A percentile compares a stretch with the other conserved stretches of the same genome.
These are phyloP conservation scores for Retiboletus flavoniger DNA, from an alignment of 1,284 basidiomycete species.

Conservation along the genomic window DNA sequence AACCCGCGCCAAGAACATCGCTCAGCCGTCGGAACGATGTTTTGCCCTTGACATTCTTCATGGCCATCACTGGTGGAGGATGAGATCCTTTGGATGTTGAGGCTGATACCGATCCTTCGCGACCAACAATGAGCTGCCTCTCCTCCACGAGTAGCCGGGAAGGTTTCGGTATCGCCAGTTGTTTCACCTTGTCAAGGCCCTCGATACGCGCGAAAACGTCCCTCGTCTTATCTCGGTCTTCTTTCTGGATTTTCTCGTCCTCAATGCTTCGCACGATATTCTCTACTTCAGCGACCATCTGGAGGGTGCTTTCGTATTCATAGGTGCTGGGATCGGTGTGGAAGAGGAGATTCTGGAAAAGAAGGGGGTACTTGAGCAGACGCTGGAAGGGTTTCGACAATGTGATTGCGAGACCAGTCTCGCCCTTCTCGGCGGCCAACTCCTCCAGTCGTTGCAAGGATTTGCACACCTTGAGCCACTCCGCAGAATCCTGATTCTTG, in stretches of 20 bases:
- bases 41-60: slow-evolving; percentile 68
- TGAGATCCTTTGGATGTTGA: slow-evolving; percentile 44
- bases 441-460: slow-evolving; percentile 76
- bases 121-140: slow-evolving; percentile 47
- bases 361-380: slow-evolving; percentile 92
- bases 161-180: slow-evolving; percentile 85
- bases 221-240: slow-evolving; percentile 91
- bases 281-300: slow-evolving; percentile 97
- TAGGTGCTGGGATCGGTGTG: slow-evolving; percentile 96
- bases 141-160: slow-evolving; percentile 88
- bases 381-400: slow-evolving; percentile 97
- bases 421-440: slow-evolving; percentile 79
- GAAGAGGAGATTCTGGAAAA: slow-evolving; percentile 96
- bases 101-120: slow-evolving; percentile 24
- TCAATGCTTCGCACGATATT: slow-evolving; percentile 94
- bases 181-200: slow-evolving; percentile 86
- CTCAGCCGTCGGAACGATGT: slow-evolving; percentile 83
- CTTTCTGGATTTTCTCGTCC: slow-evolving; percentile 95
- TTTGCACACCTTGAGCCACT: slow-evolving; percentile 74
- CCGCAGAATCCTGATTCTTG: slow-evolving; percentile 74
- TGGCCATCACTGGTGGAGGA: slow-evolving; percentile 52
- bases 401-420: slow-evolving; percentile 91
- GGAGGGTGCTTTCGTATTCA: slow-evolving; percentile 94
- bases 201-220: slow-evolving; percentile 96
- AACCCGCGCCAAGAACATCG: slow-evolving; percentile 64